Evolutionary conservation across 2,329 filamentous ascomycete species (phyloP).

Genomic region (Mollisia scopiformis): DNA sequence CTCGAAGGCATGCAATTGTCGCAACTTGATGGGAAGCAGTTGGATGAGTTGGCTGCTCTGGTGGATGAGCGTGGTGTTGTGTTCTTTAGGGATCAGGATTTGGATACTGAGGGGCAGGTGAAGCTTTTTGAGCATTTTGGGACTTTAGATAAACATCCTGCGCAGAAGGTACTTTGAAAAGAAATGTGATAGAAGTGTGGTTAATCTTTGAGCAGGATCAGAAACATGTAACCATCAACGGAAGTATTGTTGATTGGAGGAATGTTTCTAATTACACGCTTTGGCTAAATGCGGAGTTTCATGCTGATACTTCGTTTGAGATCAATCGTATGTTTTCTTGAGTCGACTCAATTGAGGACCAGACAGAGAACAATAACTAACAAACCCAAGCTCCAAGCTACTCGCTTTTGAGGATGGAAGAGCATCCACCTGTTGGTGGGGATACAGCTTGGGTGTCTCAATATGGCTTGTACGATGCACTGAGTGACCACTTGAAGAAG

Average conservation of each 20-base stretch:
- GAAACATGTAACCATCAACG: slow-evolving; percentile 23
- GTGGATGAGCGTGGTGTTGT: slow-evolving; percentile 51
- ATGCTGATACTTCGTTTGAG: slow-evolving; percentile 54
- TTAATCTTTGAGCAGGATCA: slow-evolving; percentile 10
- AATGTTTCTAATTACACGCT: slow-evolving; percentile 49
- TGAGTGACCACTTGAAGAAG: slow-evolving; percentile 25
- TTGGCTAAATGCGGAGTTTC: slow-evolving; percentile 45
- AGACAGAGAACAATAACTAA: background rate
- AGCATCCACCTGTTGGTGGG: slow-evolving; percentile 71
- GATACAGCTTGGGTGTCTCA: slow-evolving; percentile 54
- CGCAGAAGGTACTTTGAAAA: slow-evolving; percentile 40
- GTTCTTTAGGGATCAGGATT: slow-evolving; percentile 51
- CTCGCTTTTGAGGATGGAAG: slow-evolving; percentile 53
- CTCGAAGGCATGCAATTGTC: slow-evolving; percentile 31
- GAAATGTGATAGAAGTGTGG: background rate
- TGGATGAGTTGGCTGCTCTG: slow-evolving; percentile 35
- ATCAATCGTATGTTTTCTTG: slow-evolving; percentile 45
- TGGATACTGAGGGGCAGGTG: slow-evolving; percentile 47
- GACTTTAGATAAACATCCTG: slow-evolving; percentile 48
- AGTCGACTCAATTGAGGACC: no score
- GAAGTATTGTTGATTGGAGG: slow-evolving; percentile 46
- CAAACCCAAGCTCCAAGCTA: slow-evolving; percentile 45
- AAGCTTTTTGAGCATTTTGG: slow-evolving; percentile 51
- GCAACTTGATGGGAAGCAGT: slow-evolving; percentile 27
- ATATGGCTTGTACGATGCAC: slow-evolving; percentile 28